Conservation (phyloP, 2,329 filamentous ascomycete genomes). For the Lasiodiplodia hormozganensis region DNA sequence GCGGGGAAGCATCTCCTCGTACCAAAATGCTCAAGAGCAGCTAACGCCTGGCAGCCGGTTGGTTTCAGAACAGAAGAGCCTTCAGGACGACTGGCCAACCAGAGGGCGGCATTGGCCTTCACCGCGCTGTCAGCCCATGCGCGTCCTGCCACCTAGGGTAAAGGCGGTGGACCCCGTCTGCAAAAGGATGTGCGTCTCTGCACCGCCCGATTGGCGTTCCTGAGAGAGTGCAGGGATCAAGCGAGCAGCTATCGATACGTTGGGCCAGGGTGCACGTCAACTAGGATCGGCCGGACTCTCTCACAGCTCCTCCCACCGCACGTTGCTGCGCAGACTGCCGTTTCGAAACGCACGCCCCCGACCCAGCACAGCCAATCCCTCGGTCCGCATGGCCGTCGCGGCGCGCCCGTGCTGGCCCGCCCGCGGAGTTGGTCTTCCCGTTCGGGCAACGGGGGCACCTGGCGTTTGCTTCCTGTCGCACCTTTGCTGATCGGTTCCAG, state of each 20-base stretch:
- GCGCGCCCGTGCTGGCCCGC: not conserved
- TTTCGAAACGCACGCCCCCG: conserved; percentile 15
- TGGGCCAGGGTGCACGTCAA: not conserved
- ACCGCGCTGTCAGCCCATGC: not conserved
- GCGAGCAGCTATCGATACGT: not conserved
- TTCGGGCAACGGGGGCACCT: not conserved
- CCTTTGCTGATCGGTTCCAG: conserved; percentile 15
- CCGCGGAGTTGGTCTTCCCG: not conserved
- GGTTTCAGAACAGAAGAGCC: not conserved
- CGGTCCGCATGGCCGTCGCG: not conserved
- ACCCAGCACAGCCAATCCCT: conserved; percentile 10
- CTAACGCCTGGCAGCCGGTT: not conserved
- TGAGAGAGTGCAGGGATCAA: not conserved
- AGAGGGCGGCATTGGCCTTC: not conserved
- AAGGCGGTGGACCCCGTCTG: not conserved
- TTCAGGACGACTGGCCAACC: not conserved
- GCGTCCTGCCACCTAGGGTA: not conserved
- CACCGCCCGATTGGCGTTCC: conserved; percentile 1
- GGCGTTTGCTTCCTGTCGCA: conserved; percentile 6
- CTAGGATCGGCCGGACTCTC: not conserved
- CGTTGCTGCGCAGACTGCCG: not conserved
- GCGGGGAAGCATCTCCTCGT: conserved; percentile 7
- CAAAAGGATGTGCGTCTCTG: not conserved
- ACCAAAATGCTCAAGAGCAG: not conserved
- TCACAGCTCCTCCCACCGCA: conserved; percentile 2